Base-by-base conservation (phyloP, 1,284 basidiomycete genomes). In the Cryptococcus sp. region DNA sequence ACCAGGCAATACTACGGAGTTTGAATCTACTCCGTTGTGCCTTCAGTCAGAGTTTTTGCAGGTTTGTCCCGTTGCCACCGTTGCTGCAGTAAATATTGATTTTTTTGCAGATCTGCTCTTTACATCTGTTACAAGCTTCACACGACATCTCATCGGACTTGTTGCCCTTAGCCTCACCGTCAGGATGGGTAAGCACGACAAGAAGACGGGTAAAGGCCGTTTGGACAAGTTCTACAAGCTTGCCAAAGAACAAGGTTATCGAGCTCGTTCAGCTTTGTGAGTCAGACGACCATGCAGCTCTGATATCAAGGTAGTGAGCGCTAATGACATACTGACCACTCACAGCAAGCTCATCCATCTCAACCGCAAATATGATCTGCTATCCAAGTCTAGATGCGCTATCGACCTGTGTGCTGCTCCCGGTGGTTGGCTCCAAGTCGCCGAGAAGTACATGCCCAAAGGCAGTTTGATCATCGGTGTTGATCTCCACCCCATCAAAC, bases 381-480 rank as follows among this genome's bases (percentile, higher is more conserved):
- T 99, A 43, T 92, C 95, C 73, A 84, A 85, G 51, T 89, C 96
- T 35, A 85, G 88, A 85, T 98, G 95, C 79, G 92, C 89, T 57
- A 96, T 99, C 76, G 96, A 99, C 85, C 83, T 99, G 52, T 99
- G 96, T 81, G 96, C 96, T 50, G 96, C 96, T 8, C 96, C 96
- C 6, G 96, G 96, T 74, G 96, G 96, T 77, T 99, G 96, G 96
- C 84, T 99, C 4, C 96, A 99, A 79, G 96, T 99, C 19, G 94
- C 95, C 46, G 91, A 89, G 82, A 99, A 98, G 81, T 93, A 94
- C 78, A 99, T 99, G 95, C 93, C 95, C 1, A 82, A 86, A 47
- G 96, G 93, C 74, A 92, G 90, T 72, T 82, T 98, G 62, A 99
- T 99, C 71, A 86, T 99, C 72, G 96, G 95, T 76, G 93, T 98